Evolutionary conservation across 2,329 filamentous ascomycete species (phyloP).

Genomic region (Leptodontidium sp.): DNA sequence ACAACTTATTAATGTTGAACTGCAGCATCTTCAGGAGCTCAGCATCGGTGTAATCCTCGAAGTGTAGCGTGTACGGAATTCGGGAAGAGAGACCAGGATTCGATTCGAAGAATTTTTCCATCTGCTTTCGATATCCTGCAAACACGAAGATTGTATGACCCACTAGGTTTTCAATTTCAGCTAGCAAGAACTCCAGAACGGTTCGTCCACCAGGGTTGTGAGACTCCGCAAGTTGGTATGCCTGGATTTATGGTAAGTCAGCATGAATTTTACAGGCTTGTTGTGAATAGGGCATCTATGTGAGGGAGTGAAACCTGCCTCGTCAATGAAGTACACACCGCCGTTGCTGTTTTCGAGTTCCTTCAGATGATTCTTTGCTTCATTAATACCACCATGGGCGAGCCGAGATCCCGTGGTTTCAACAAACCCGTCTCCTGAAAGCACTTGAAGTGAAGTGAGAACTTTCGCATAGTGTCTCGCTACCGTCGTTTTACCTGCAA

Average conservation of each 20-base stretch:
- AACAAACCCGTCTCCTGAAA: constrained; percentile 67
- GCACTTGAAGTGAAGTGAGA: constrained; percentile 65
- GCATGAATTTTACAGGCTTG: not conserved
- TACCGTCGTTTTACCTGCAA: constrained; percentile 76
- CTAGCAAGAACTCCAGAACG: constrained; percentile 75
- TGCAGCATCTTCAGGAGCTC: constrained; percentile 71
- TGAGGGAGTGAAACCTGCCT: not conserved
- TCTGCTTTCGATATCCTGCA: constrained; percentile 76
- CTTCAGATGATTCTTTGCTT: constrained; percentile 64
- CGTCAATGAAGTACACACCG: constrained; percentile 77
- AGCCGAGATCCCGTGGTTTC: constrained; percentile 75
- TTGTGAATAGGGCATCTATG: not conserved
- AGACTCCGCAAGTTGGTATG: constrained; percentile 73
- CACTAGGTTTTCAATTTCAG: constrained; percentile 75
- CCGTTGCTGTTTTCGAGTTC: constrained; percentile 68
- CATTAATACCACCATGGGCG: constrained; percentile 66
- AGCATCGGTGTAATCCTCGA: constrained; percentile 71
- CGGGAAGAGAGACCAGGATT: constrained; percentile 76
- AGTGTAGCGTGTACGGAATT: constrained; percentile 71
- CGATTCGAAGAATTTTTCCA: constrained; percentile 79
- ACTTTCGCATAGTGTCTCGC: constrained; percentile 75
- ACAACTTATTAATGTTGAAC: constrained; percentile 62
- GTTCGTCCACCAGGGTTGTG: constrained; percentile 64
- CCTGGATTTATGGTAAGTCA: constrained; percentile 52
- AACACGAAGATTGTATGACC: constrained; percentile 77